Evolutionary conservation across 495 filamentous ascomycete species (phyloP).

Genomic region (Neurospora sp.): DNA sequence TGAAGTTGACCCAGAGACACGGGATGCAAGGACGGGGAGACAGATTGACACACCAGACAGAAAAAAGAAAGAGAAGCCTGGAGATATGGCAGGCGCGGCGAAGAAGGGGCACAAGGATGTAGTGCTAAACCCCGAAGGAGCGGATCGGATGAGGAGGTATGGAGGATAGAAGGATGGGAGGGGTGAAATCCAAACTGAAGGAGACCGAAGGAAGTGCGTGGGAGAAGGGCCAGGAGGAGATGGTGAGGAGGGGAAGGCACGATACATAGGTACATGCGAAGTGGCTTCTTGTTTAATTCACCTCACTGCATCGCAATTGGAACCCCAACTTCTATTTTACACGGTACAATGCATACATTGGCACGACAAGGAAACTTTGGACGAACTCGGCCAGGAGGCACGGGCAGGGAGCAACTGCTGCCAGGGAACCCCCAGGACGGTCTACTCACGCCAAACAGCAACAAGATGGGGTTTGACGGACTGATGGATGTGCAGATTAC

Average conservation of each 20-base stretch:
- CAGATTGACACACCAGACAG: background rate
- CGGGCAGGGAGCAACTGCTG: background rate
- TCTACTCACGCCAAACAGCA: background rate
- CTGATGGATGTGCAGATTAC: background rate
- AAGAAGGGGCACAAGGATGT: background rate
- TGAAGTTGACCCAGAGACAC: background rate
- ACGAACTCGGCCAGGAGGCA: background rate
- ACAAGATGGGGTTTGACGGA: background rate
- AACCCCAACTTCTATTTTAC: background rate
- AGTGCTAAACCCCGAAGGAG: background rate
- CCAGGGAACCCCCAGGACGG: background rate
- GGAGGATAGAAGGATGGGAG: background rate
- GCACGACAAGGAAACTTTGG: background rate
- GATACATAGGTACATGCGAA: background rate
- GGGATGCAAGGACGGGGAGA: background rate
- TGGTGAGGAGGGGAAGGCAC: background rate
- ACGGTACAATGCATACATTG: background rate
- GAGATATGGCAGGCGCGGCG: background rate
- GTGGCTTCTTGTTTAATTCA: background rate
- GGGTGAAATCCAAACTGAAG: background rate
- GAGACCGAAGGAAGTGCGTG: background rate
- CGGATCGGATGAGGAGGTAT: background rate
- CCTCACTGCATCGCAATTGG: background rate
- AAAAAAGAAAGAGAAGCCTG: background rate
- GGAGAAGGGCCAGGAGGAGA: background rate